Base-by-base conservation (phyloP, 805 yeast genomes). In the Teunomyces cretensis region DNA sequence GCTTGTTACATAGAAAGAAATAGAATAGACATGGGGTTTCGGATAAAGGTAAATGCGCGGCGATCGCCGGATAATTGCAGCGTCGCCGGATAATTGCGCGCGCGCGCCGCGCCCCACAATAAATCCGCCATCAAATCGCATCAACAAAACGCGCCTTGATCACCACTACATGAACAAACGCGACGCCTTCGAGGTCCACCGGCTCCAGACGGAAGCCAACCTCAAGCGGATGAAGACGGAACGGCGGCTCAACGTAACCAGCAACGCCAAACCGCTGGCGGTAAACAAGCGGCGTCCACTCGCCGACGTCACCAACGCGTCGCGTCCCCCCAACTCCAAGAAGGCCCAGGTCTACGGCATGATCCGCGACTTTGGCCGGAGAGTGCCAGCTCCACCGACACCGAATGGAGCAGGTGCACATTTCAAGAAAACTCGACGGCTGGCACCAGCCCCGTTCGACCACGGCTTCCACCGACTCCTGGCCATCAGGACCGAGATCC, bases 161-260 rank as follows among this genome's bases (percentile, higher is more conserved):
- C 22, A 19, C 22, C 22, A 19, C 22, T 9, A 4, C 19, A 36
- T 31, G 44, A 27, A n/a, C 12, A 6, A 16, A 26, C 11, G 27
- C 7, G 52, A 49, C 15, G 47, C 52, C 8, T 49, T 49, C 39
- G 50, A 49, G 28, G 16, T 30, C 22, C 38, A 44, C 27, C 27
- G 24, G 33, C 41, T 31, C 15, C 50, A 49, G 16, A 14, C 44
- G 11, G 40, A 41, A 33, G 45, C 45, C 9, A 48, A 40, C 26
- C 8, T 45, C 28, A 45, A 45, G 36, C 38, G 48, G 13, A 48
- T 48, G 51, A 39, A 35, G 26, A 28, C 19, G 36, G 43, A 44
- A 41, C 45, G 40, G 22, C 19, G 50, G n/a, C 39, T 44, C 43
- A 43, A 40, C 16, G 35, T 9, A 6, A 19, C n/a, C n/a, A n/a